Base-by-base conservation (phyloP, 164 flowering plant genomes). In the Tinospora cordifolia region DNA sequence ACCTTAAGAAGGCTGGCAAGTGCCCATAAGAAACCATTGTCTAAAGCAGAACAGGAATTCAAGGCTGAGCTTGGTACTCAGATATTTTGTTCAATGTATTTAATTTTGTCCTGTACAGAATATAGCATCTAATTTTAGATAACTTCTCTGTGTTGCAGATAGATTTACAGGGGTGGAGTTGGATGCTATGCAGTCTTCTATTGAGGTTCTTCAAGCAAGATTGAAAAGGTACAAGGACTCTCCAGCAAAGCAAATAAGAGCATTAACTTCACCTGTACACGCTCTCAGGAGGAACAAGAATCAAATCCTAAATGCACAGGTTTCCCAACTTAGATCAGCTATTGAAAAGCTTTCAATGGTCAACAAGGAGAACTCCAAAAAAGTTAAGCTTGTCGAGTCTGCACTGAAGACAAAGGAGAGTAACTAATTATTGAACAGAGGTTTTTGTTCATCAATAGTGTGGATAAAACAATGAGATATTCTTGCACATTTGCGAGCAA, bases 11-110 rank as follows among this genome's bases (percentile, higher is more conserved):
- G 78, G 60, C 78, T 90, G 79, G 93, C 91, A 51, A 90, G 86
- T 25, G 78, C 76, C 68, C 87, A 83, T 59, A 88, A 83, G 79
- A 90, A 77, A 74, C 93, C 97, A 22, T 69, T 92, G 74, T 86
- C 93, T 21, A 85, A 69, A 79, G 97, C 97, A 63, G 99, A 94
- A 74, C 82, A 83, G 27, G 84, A 89, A 60, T 94, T 94, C 76
- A 92, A 92, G 79, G 69, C 86, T 22, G 89, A 87, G 72, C 85
- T 94, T n/a, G 97, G 97, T 94, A 88, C 72, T 63, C 22, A 72
- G n/a, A 15, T 67, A 21, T 44, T 30, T 22, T 4, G 5, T 59
- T 19, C 11, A 3, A 27, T 62, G 47, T 65, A 11, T 3, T 54
- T 0, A 19, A 51, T 41, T 41, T 62, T 67, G 60, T 14, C 46